Evolutionary conservation across 805 yeast genomes (phyloP).

Genomic region (Schizosaccharomyces pombe): DNA sequence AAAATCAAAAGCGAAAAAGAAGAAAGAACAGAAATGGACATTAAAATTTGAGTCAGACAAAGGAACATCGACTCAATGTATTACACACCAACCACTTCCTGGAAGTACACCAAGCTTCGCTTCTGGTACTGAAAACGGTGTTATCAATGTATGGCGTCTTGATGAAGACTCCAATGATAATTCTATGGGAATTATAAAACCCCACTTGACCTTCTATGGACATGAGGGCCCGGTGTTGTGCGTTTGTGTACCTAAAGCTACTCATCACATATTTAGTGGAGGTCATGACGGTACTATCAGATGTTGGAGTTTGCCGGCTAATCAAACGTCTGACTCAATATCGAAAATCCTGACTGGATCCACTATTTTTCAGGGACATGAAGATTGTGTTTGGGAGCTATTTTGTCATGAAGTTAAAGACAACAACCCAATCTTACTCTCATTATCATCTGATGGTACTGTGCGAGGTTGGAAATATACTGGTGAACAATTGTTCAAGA

Average conservation of each 20-base stretch:
- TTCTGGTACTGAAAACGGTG: background rate
- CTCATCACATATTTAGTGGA: background rate
- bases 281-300: background rate
- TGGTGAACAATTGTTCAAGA: background rate
- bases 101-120: background rate
- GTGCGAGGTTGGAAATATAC: constrained; percentile 1
- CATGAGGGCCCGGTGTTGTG: background rate
- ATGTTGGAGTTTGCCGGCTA: background rate
- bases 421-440: background rate
- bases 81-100: background rate
- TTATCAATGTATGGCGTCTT: background rate
- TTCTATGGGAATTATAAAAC: background rate
- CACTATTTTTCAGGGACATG: background rate
- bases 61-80: background rate
- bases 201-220: background rate
- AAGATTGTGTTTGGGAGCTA: background rate
- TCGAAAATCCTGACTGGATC: background rate
- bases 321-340: background rate
- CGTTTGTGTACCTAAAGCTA: background rate
- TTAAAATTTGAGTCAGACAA: too few relatives aligned
- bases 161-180: background rate
- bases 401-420: background rate
- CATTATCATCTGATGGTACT: background rate
- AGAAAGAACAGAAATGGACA: too few relatives aligned
- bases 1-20: too few relatives aligned